phyloP scores from a whole-genome alignment of 1,139 yeast genomes.

The Lodderomyces parapsilosis region DNA sequence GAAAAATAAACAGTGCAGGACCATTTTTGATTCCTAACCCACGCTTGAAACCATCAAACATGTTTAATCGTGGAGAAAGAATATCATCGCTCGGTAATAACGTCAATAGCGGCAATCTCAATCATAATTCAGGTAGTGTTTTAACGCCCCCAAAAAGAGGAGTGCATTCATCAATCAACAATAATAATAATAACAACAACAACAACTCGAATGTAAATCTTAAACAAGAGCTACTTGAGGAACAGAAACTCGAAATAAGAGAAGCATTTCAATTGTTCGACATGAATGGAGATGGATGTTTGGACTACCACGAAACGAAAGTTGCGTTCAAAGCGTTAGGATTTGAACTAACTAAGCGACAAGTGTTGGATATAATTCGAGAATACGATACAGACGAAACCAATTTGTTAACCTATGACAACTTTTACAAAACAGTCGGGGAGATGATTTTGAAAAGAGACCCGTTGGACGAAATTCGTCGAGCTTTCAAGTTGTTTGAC shows the following conservation, averaged over 20 bases:
- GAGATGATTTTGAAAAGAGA: slow-evolving; percentile 79
- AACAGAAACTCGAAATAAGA: slow-evolving; percentile 87
- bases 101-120: slow-evolving; percentile 1
- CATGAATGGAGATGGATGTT: slow-evolving; percentile 83
- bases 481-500: slow-evolving; percentile 90
- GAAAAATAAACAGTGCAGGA: slow-evolving; percentile 3
- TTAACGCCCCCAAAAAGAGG: slow-evolving; percentile 8
- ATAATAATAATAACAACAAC: slow-evolving; percentile 5
- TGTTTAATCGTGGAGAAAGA: slow-evolving; percentile 8
- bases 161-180: slow-evolving; percentile 1
- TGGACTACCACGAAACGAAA: slow-evolving; percentile 90
- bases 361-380: slow-evolving; percentile 76
- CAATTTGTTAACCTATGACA: slow-evolving; percentile 73
- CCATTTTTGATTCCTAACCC: too few relatives aligned
- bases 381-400: slow-evolving; percentile 81
- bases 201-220: slow-evolving; percentile 18
- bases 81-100: slow-evolving; percentile 5
- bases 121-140: not conserved
- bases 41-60: not conserved
- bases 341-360: slow-evolving; percentile 78
- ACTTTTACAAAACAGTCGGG: slow-evolving; percentile 77
- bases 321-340: slow-evolving; percentile 94
- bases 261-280: slow-evolving; percentile 94
- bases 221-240: slow-evolving; percentile 73
- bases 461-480: slow-evolving; percentile 85